phyloP scores from a whole-genome alignment of 164 flowering plant genomes.

The Macadamia tetraphylla region DNA sequence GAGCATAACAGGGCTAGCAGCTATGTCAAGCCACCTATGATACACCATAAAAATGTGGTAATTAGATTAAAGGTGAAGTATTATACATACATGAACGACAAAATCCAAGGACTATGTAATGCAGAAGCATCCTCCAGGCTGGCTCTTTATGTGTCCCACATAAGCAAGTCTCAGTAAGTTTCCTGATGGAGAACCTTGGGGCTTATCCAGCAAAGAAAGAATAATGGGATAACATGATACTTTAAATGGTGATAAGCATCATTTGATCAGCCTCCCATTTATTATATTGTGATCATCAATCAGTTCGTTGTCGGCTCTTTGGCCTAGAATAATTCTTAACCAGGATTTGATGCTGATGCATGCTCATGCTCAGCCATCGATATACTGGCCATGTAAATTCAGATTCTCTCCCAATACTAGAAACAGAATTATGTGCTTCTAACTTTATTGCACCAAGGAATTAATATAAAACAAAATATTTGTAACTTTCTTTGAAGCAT shows the following conservation, averaged over 20 bases:
- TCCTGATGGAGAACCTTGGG: no score
- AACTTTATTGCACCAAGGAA: no score
- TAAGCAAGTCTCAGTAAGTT: no score
- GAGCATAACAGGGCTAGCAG: conserved; percentile 50
- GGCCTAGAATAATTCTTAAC: not conserved
- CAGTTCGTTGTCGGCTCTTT: not conserved
- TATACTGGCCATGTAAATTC: not conserved
- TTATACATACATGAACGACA: not conserved
- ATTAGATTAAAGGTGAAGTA: not conserved
- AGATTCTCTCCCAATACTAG: not conserved
- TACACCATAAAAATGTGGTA: not conserved
- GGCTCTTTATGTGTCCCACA: no score
- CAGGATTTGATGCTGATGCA: not conserved
- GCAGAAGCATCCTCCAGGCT: no score
- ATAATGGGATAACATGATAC: no score
- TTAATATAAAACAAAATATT: not conserved
- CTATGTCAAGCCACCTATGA: conserved; percentile 34
- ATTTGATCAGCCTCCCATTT: not conserved
- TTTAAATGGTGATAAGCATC: not conserved
- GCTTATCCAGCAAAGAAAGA: no score
- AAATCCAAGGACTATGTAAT: not conserved
- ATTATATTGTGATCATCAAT: not conserved
- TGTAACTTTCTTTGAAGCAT: not conserved
- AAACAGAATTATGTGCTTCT: not conserved
- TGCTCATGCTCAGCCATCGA: not conserved